phyloP scores from a whole-genome alignment of 345 rosid genomes.

The Crucihimalaya himalaica region DNA sequence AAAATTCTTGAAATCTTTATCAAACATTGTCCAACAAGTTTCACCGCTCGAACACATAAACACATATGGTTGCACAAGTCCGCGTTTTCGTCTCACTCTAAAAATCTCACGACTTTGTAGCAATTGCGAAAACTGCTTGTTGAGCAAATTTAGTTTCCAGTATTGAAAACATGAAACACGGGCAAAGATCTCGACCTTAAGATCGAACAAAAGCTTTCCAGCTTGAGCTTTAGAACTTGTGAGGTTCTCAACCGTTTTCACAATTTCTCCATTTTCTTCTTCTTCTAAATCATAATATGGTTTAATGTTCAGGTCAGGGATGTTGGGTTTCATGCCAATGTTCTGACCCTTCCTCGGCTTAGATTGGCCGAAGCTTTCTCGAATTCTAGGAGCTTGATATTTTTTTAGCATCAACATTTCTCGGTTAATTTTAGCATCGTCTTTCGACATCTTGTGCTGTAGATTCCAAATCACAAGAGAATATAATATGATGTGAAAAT shows the following conservation, averaged over 20 bases:
- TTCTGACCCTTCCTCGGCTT: not conserved
- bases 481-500: not conserved
- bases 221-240: not conserved
- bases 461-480: not conserved
- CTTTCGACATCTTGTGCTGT: not conserved
- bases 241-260: not conserved
- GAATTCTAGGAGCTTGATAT: not conserved
- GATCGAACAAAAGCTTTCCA: not conserved
- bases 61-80: not conserved
- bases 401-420: not conserved
- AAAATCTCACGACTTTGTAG: not conserved
- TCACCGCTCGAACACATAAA: not conserved
- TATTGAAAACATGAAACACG: not conserved
- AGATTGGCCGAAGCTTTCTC: not conserved
- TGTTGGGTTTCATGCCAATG: not conserved
- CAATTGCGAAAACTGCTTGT: not conserved
- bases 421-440: not conserved
- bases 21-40: not conserved
- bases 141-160: not conserved
- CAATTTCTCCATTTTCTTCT: not conserved
- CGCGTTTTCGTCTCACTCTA: not conserved
- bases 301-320: not conserved
- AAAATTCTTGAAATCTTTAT: constrained; percentile 43
- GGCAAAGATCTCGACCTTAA: not conserved
- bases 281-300: not conserved